Conservation (phyloP, 2,329 filamentous ascomycete species). For the Colletotrichum trifolii region DNA sequence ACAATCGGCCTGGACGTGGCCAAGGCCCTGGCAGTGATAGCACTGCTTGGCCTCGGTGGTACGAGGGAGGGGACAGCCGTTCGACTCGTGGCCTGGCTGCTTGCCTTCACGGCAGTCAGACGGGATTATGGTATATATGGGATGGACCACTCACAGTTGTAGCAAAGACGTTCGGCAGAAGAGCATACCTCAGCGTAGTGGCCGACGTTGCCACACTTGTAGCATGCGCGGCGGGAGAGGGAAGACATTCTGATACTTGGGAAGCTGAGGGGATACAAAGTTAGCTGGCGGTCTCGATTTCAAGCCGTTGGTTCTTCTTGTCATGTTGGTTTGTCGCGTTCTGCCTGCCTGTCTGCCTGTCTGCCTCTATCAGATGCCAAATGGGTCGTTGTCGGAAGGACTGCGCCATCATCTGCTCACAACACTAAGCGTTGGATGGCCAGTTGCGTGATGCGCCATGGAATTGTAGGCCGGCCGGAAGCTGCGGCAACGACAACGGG, state of each 20-base stretch:
- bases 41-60: constrained; percentile 99
- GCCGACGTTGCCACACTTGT: constrained; percentile 85
- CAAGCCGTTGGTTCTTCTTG: too few species aligned
- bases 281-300: not conserved
- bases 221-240: constrained; percentile 84
- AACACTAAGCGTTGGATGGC: too few species aligned
- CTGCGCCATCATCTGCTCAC: too few species aligned
- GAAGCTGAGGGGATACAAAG: constrained; percentile 5
- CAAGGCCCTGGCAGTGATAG: constrained; percentile 99
- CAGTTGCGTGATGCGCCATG: too few species aligned
- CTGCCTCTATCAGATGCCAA: too few species aligned
- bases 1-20: constrained; percentile 98
- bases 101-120: constrained; percentile 66
- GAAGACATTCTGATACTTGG: constrained; percentile 73
- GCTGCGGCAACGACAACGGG: too few species aligned
- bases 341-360: too few species aligned
- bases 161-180: constrained; percentile 97
- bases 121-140: not conserved
- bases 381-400: too few species aligned
- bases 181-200: constrained; percentile 93
- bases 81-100: constrained; percentile 95
- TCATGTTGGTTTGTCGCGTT: too few species aligned
- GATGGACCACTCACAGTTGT: constrained; percentile 83
- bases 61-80: constrained; percentile 94
- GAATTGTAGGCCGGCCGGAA: too few species aligned